A percentile compares a stretch with the other conserved stretches of the same genome.
Evolutionary conservation across 768 basidiomycete species (phyloP).

Genomic region (Mycena rebaudengoi): DNA sequence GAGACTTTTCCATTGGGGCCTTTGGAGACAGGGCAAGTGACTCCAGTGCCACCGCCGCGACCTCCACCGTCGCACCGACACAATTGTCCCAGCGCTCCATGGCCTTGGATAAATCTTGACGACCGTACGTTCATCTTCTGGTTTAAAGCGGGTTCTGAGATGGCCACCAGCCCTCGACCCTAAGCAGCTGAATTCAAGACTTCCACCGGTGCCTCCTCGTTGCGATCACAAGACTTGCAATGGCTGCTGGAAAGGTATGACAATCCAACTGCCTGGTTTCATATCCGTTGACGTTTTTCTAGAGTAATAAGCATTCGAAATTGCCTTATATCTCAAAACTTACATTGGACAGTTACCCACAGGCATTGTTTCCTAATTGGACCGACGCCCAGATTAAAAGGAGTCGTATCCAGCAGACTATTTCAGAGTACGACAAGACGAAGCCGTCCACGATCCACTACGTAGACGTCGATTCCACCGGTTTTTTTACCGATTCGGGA

Average conservation of each 20-base stretch:
- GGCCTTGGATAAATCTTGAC: slow-evolving; percentile 25
- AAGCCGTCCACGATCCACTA: slow-evolving; percentile 43
- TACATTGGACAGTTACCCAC: slow-evolving; percentile 52
- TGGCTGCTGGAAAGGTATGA: slow-evolving; percentile 46
- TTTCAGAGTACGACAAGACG: slow-evolving; percentile 39
- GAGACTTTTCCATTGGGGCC: too few relatives aligned
- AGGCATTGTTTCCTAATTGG: slow-evolving; percentile 66
- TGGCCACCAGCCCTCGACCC: slow-evolving; percentile 50
- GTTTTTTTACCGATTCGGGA: slow-evolving; percentile 45
- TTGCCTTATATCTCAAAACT: too few relatives aligned
- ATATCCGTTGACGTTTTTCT: too few relatives aligned
- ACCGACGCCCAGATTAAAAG: slow-evolving; percentile 52
- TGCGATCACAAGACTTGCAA: slow-evolving; percentile 48
- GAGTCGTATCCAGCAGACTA: slow-evolving; percentile 49
- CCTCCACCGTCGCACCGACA: slow-evolving; percentile 24
- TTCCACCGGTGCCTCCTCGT: slow-evolving; percentile 44
- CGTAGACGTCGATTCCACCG: slow-evolving; percentile 50
- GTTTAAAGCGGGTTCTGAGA: too few relatives aligned
- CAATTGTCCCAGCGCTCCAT: slow-evolving; percentile 37
- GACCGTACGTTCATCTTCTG: slow-evolving; percentile 7
- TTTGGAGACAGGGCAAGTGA: too few relatives aligned
- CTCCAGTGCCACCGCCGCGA: slow-evolving; percentile 1
- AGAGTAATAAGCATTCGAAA: too few relatives aligned
- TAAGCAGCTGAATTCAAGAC: slow-evolving; percentile 39
- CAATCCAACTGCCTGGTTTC: too few relatives aligned